Percentiles rank a stretch among this genome's conserved stretches.
These are phyloP conservation scores for Apium graveolens DNA, from an alignment of 129 eudicot genomes.

Conservation along the genomic window DNA sequence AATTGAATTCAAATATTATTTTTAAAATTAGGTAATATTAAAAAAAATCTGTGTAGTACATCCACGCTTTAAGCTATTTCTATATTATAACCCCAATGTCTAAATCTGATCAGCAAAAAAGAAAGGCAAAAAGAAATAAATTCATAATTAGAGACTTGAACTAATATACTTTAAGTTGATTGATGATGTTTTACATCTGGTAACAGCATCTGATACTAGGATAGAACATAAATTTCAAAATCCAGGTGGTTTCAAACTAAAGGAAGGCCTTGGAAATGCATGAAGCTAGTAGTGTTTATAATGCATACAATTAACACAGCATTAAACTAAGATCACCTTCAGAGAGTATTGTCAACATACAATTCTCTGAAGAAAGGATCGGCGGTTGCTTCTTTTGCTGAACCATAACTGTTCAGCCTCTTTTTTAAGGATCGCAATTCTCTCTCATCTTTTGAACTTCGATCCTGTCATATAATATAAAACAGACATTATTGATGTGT, in stretches of 20 bases:
- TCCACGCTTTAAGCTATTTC: no score
- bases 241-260: not conserved
- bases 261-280: not conserved
- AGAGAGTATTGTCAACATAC: conserved; percentile 10
- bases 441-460: conserved; percentile 63
- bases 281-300: not conserved
- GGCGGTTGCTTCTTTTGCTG: conserved; percentile 54
- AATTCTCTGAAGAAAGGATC: conserved; percentile 74
- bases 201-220: not conserved
- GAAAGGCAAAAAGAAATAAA: not conserved
- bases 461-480: conserved; percentile 35
- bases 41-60: no score
- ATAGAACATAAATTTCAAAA: no score
- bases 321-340: not conserved
- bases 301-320: not conserved
- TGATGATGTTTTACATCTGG: no score
- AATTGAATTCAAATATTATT: no score
- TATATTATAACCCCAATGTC: no score
- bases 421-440: conserved; percentile 77
- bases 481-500: not conserved
- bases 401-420: conserved; percentile 53
- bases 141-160: not conserved
- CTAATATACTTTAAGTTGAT: not conserved
- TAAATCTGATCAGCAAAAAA: not conserved
- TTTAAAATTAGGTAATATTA: no score